These are phyloP conservation scores for Pyricularia pennisetigena DNA, from an alignment of 2,329 filamentous ascomycete species.

Conservation along the genomic window DNA sequence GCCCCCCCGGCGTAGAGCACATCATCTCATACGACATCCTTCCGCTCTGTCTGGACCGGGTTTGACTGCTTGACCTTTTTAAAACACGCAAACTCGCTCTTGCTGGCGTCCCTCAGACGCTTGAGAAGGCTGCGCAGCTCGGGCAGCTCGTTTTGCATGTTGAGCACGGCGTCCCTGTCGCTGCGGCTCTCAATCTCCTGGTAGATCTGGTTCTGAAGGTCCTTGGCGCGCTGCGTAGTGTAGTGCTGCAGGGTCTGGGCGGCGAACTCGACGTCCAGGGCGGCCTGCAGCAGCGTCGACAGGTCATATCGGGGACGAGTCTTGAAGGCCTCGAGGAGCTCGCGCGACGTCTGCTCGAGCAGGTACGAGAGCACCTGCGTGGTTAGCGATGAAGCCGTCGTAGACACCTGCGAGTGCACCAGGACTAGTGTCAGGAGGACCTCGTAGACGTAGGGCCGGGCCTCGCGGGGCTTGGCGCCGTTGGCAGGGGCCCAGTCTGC, in stretches of 20 bases:
- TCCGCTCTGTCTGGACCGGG: conserved; percentile 1
- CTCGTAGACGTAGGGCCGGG: conserved; percentile 83
- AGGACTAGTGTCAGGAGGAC: conserved; percentile 77
- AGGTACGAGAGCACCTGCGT: conserved; percentile 76
- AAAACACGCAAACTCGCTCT: conserved; percentile 83
- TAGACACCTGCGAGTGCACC: conserved; percentile 82
- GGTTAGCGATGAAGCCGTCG: conserved; percentile 67
- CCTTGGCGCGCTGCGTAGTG: conserved; percentile 70
- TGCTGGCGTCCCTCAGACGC: conserved; percentile 68
- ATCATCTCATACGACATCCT: neutral
- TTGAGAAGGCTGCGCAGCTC: conserved; percentile 86
- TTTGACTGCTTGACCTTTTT: conserved; percentile 47
- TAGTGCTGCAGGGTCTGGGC: conserved; percentile 88
- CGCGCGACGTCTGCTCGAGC: conserved; percentile 68
- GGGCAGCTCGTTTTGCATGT: conserved; percentile 76
- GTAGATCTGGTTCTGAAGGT: conserved; percentile 79
- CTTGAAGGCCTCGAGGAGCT: conserved; percentile 75
- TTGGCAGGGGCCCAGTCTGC: conserved; percentile 59
- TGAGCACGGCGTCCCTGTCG: conserved; percentile 72
- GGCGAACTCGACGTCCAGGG: conserved; percentile 92
- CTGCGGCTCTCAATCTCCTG: conserved; percentile 82
- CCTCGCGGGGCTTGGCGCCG: conserved; percentile 54
- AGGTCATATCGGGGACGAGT: conserved; percentile 61
- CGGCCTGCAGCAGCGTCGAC: conserved; percentile 86
- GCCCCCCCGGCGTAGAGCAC: neutral